Percentiles rank a stretch among this genome's conserved stretches.
Conservation (phyloP, 805 yeast genomes). For the Suhomyces sp. region DNA sequence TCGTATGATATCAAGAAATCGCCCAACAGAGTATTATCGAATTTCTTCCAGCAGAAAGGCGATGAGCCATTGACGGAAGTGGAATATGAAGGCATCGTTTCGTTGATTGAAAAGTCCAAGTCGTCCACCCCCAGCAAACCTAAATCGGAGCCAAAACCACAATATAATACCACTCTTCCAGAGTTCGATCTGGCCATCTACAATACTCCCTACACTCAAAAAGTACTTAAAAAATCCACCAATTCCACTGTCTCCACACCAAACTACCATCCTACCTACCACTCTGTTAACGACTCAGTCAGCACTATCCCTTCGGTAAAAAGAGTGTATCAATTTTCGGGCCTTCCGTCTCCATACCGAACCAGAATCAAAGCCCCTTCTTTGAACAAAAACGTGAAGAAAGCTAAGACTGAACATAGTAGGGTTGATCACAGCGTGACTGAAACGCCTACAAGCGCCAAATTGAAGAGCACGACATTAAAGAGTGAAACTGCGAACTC, state of each 20-base stretch:
- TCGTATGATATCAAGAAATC: constrained; percentile 11
- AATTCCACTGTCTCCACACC: constrained; percentile 27
- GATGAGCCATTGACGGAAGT: constrained; percentile 66
- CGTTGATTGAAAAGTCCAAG: constrained; percentile 36
- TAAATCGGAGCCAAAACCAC: not conserved
- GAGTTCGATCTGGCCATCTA: constrained; percentile 7
- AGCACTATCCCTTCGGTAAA: constrained; percentile 31
- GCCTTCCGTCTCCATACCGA: constrained; percentile 43
- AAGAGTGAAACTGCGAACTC: constrained; percentile 37
- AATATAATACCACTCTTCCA: not conserved
- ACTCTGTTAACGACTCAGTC: constrained; percentile 25
- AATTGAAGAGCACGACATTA: constrained; percentile 11
- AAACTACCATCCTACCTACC: constrained; percentile 38
- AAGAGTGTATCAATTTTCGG: constrained; percentile 45
- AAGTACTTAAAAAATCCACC: constrained; percentile 23
- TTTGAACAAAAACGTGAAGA: not conserved
- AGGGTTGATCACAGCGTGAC: not conserved
- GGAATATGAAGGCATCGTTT: constrained; percentile 78
- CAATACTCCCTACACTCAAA: constrained; percentile 29
- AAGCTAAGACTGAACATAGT: not conserved
- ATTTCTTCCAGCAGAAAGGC: constrained; percentile 74
- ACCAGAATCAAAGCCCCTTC: constrained; percentile 37
- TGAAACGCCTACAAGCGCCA: constrained; percentile 6
- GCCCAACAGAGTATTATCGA: constrained; percentile 58
- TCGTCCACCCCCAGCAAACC: not conserved